These are phyloP conservation scores for Peronospora belbahrii DNA, from an alignment of 352 stramenopile genomes.

Conservation along the genomic window DNA sequence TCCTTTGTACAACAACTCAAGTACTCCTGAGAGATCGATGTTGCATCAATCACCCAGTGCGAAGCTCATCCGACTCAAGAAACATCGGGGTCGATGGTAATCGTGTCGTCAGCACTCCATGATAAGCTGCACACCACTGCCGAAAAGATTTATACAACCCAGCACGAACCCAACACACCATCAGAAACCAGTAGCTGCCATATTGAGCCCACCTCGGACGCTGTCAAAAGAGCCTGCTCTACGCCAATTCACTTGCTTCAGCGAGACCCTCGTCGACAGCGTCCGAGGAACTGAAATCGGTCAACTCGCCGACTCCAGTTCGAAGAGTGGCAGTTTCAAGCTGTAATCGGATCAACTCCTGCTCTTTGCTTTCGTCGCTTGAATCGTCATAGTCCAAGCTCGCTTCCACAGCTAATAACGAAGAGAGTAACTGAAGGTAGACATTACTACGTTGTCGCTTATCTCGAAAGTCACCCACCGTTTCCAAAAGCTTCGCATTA, in stretches of 20 bases:
- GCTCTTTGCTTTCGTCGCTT: constrained; percentile 22
- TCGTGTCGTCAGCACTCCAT: constrained; percentile 34
- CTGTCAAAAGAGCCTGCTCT: constrained; percentile 19
- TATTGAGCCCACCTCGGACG: constrained; percentile 28
- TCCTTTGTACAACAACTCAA: too few relatives aligned
- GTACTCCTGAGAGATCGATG: too few relatives aligned
- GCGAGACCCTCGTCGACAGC: constrained; percentile 27
- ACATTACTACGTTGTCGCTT: constrained; percentile 31
- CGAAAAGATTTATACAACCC: constrained; percentile 23
- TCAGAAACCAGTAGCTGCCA: constrained; percentile 23
- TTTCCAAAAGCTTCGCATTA: constrained; percentile 55
- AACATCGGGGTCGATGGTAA: too few relatives aligned
- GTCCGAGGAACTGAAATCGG: constrained; percentile 6
- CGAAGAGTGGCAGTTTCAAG: constrained; percentile 32
- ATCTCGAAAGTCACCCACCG: constrained; percentile 57
- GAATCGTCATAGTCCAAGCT: constrained; percentile 4
- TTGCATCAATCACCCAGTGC: too few relatives aligned
- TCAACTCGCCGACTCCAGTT: constrained; percentile 11
- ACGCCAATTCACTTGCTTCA: constrained; percentile 34
- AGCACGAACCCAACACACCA: constrained; percentile 26
- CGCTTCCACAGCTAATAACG: constrained; percentile 13
- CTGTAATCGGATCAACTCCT: constrained; percentile 36
- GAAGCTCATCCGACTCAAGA: too few relatives aligned
- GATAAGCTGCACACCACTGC: constrained; percentile 29
- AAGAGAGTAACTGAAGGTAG: constrained; percentile 32